A percentile compares a stretch with the other conserved stretches of the same genome.
Conservation (phyloP, 495 filamentous ascomycete species). For the Filosporella fistucella region DNA sequence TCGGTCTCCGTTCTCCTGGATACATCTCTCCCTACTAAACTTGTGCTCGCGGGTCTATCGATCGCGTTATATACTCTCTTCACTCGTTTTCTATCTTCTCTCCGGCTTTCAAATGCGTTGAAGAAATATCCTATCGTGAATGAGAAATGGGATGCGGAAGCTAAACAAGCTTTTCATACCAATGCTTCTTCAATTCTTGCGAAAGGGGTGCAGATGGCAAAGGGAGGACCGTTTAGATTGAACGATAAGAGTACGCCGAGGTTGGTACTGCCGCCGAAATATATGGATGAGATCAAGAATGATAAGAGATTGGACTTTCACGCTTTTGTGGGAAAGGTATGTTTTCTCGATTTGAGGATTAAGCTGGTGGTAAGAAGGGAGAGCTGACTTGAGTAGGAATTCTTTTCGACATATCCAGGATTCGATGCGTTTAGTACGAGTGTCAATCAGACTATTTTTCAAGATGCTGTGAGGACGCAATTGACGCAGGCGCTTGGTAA, state of each 20-base stretch:
- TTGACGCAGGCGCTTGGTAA: constrained; percentile 43
- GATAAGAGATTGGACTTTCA: constrained; percentile 34
- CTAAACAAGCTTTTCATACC: constrained; percentile 3
- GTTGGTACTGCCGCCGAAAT: constrained; percentile 42
- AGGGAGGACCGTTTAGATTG: constrained; percentile 3
- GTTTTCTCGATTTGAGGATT: too few species aligned
- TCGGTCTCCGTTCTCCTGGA: too few species aligned
- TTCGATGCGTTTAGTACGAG: constrained; percentile 37
- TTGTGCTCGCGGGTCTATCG: too few species aligned
- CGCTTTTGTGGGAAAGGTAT: constrained; percentile 34
- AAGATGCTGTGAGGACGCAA: constrained; percentile 27
- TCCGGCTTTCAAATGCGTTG: constrained; percentile 1
- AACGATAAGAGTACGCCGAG: constrained; percentile 5
- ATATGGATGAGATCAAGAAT: constrained; percentile 45
- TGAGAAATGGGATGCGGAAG: constrained; percentile 10
- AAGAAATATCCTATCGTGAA: constrained; percentile 4
- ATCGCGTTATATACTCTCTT: too few species aligned
- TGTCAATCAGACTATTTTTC: constrained; percentile 32
- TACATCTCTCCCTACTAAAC: too few species aligned
- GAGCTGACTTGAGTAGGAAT: too few species aligned
- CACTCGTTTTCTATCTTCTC: too few species aligned
- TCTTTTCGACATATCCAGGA: constrained; percentile 40
- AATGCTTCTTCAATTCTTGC: background rate
- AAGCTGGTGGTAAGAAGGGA: too few species aligned
- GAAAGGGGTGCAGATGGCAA: constrained; percentile 1